Evolutionary conservation across 192 early-diverging fungal species (phyloP).

Genomic region (Gamsiella multidivaricata): DNA sequence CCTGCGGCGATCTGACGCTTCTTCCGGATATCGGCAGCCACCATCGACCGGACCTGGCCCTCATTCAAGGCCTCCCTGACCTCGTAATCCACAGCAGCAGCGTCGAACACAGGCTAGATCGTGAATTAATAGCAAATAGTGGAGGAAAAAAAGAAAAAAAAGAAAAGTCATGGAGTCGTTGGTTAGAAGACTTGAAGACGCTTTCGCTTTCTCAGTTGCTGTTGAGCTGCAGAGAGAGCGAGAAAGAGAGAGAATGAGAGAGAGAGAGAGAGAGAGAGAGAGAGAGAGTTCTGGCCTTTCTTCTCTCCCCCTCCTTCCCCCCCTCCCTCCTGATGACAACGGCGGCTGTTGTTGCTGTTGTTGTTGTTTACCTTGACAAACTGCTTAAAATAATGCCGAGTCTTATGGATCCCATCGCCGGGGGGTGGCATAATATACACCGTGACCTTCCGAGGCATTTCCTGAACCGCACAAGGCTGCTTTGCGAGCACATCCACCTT

Average conservation of each 20-base stretch:
- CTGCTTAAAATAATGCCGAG: conserved; percentile 55
- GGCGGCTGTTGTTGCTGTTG: too few relatives aligned
- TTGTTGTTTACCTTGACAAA: conserved; percentile 49
- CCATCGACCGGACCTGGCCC: conserved; percentile 54
- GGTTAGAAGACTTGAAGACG: too few relatives aligned
- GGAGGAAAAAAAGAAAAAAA: too few relatives aligned
- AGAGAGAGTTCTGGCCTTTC: too few relatives aligned
- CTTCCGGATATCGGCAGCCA: conserved; percentile 51
- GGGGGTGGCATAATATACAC: conserved; percentile 54
- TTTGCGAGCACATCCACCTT: conserved; percentile 55
- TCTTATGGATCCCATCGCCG: conserved; percentile 57
- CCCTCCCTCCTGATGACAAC: too few relatives aligned
- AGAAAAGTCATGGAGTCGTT: conserved; percentile 1
- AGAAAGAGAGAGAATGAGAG: too few relatives aligned
- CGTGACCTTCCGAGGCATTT: conserved; percentile 58
- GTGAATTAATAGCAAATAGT: too few relatives aligned
- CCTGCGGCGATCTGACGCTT: conserved; percentile 48
- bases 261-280: too few relatives aligned
- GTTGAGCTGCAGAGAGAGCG: background rate
- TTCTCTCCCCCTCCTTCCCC: too few relatives aligned
- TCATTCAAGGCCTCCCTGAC: conserved; percentile 48
- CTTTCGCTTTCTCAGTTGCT: too few relatives aligned
- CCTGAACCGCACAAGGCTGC: conserved; percentile 47
- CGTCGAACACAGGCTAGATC: conserved; percentile 56
- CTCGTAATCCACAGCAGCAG: conserved; percentile 59